phyloP scores from a whole-genome alignment of 176 grass and related monocot species.

The Hordeum marinum region DNA sequence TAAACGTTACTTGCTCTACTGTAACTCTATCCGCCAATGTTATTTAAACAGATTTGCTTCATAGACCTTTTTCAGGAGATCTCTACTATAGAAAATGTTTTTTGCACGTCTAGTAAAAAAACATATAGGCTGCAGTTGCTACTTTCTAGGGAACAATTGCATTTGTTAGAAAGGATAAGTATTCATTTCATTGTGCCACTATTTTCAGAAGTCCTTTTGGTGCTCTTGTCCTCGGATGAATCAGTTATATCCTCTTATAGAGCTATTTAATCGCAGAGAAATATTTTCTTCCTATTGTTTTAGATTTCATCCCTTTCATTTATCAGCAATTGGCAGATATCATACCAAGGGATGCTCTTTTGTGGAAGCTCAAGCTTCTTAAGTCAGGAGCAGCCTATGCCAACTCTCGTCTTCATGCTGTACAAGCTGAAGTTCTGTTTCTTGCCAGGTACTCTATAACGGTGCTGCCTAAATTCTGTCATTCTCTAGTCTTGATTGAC shows the following conservation, averaged over 20 bases:
- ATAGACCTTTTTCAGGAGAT: not conserved
- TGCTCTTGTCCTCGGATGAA: not conserved
- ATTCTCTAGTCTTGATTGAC: not conserved
- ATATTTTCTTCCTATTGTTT: not conserved
- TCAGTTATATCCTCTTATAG: not conserved
- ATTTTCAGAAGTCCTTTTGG: not conserved
- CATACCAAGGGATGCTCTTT: constrained; percentile 85
- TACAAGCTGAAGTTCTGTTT: constrained; percentile 83
- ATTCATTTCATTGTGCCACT: not conserved
- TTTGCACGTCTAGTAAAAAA: not conserved
- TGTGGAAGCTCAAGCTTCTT: constrained; percentile 92
- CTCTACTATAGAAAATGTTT: not conserved
- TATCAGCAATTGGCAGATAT: constrained; percentile 74
- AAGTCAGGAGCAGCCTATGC: constrained; percentile 79
- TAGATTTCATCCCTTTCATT: constrained; percentile 4
- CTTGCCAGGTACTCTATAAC: constrained; percentile 65
- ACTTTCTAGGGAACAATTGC: no score
- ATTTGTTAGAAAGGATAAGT: not conserved
- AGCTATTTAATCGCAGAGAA: not conserved
- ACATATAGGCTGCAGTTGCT: not conserved
- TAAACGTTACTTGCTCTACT: not conserved
- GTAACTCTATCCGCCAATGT: not conserved
- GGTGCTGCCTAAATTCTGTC: not conserved
- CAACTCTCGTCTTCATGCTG: constrained; percentile 85
- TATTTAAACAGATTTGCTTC: not conserved